A percentile compares a stretch with the other conserved stretches of the same genome.
These are phyloP conservation scores for Musa beccarii DNA, from an alignment of 176 grass and related monocot genomes.

Conservation along the genomic window DNA sequence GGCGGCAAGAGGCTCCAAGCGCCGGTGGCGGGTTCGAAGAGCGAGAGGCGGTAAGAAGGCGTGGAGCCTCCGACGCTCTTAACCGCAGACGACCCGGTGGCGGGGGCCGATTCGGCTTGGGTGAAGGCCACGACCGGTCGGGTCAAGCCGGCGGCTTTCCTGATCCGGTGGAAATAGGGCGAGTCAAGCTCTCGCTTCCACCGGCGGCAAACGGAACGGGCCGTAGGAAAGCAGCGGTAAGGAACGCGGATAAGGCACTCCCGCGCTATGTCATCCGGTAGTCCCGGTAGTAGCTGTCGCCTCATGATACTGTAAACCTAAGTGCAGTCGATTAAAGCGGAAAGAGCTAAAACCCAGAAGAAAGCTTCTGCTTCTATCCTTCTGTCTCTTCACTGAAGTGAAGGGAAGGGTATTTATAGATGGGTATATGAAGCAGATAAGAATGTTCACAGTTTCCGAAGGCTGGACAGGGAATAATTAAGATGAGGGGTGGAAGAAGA, in stretches of 20 bases:
- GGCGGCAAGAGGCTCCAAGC: conserved; percentile 37
- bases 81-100: neutral
- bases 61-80: neutral
- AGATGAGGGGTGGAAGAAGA: no score
- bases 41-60: conserved; percentile 32
- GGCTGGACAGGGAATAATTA: no score
- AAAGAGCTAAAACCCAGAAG: no score
- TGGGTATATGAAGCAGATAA: no score
- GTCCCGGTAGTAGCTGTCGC: conserved; percentile 48
- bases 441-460: no score
- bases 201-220: conserved; percentile 25
- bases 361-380: no score
- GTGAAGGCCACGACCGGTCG: conserved; percentile 30
- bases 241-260: conserved; percentile 79
- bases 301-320: conserved; percentile 1
- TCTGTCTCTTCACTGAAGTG: no score
- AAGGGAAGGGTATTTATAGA: no score
- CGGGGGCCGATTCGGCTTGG: conserved; percentile 30
- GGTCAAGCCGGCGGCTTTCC: conserved; percentile 29
- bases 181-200: conserved; percentile 83
- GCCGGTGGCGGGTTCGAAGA: conserved; percentile 37
- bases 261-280: conserved; percentile 74
- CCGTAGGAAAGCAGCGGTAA: conserved; percentile 39
- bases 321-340: no score
- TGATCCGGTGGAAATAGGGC: conserved; percentile 30